Evolutionary conservation across 2,329 filamentous ascomycete genomes (phyloP), one percentile per base, ranked within the genome.

Genomic region (Acephala macrosclerotiorum): DNA sequence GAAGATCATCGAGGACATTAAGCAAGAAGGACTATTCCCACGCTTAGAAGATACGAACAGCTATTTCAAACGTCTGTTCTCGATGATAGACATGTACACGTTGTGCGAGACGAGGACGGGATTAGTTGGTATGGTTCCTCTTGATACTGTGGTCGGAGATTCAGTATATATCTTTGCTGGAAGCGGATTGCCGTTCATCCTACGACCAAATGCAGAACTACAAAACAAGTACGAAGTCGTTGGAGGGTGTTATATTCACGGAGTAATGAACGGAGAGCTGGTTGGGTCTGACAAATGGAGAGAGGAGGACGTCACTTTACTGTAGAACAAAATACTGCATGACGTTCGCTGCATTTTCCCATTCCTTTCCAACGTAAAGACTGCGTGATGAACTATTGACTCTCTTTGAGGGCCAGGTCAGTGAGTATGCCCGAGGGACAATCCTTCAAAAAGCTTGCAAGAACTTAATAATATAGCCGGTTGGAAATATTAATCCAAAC

Each of bases 211-310:
- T 57, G 53, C 22, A 33, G 53, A 36, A 33, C 9, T 57, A 33
- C 53, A 33, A 29, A 33, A 33, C 35, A 57, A 57, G 35, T 57
- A 26, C 35, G 25, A 33, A 33, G 25, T 57, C 7, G 53, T 57
- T 16, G 53, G 53, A 18, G 53, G 53, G 26, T 57, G 25, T 20
- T 57, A 57, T 57, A 35, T 57, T 57, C 53, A 57, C 26, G 53
- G 53, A 35, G 20, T 57, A 18, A 57, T 57, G 53, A 36, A 36
- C 14, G 53, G 53, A 36, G 53, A 57, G 53, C 11, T 57, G 11
- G 53, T 57, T 11, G 25, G 53, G 11, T 57, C 53, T 57, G 12
- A 36, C 29, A 57, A 33, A 33, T 57, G 53, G 53, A 57, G 26
- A 20, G 53, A 57, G 20, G 53, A 57, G 20, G 53, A 57, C 14